Base-by-base conservation (phyloP, 225 moss, liverwort and hornwort genomes). In the Sphagnum contortum region DNA sequence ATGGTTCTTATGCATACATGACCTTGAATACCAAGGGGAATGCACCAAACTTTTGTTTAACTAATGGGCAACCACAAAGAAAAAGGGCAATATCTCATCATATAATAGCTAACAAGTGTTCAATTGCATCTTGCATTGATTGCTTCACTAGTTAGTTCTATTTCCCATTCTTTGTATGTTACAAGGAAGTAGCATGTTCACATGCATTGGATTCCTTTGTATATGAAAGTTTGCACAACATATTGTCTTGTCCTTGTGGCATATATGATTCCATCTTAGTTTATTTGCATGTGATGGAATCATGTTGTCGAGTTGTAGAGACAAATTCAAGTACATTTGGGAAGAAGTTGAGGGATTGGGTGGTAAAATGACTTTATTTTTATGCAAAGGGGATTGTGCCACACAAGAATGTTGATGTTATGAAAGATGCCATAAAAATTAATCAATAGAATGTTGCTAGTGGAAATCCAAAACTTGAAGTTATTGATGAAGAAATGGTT, bases 1-100 rank as follows among this genome's bases (percentile, higher is more conserved):
- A 1, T 29, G 29, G 29, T 29, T 29, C 29, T 29, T 29, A 29
- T 29, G 29, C 29, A 4, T 68, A 55, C 74, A 96, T 92, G 81
- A 92, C 95, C 8, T 68, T 96, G n/a, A 96, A 96, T 74, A 96
- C 92, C 4, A 96, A 92, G 66, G 95, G 95, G 47, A 96, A 96
- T 13, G 92, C 95, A 4, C 89, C 95, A 0, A 95, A 92, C 61
- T 96, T 88, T 50, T 90, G 92, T 58, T 80, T 90, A 48, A 96
- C 92, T 52, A 92, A 46, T 84, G 95, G 61, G 95, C 92, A 5
- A 81, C 79, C 54, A 81, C 90, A 0, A 86, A 86, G 48, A 95
- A 92, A 67, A 95, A 95, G 72, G 95, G 95, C 45, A 80, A 90
- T 7, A 92, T 95, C 45, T 95, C 95, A 45, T 86, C 92, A 12